phyloP scores from a whole-genome alignment of 1,284 basidiomycete genomes.

The Pseudozyma sp. region DNA sequence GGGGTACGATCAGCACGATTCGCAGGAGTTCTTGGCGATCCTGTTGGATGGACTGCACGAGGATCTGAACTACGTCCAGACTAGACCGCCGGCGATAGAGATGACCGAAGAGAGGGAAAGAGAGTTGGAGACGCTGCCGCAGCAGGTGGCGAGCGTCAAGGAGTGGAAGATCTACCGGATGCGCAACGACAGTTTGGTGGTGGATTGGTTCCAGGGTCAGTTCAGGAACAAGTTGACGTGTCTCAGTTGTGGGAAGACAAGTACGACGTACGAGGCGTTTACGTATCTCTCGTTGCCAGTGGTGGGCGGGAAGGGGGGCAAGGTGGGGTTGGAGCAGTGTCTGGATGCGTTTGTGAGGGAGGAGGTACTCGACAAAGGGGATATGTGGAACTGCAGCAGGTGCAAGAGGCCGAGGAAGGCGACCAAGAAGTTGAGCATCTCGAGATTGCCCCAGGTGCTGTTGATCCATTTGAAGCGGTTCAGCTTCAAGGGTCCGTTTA shows the following conservation, averaged over 20 bases:
- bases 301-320: constrained; percentile 73
- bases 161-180: constrained; percentile 63
- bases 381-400: constrained; percentile 89
- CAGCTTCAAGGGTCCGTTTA: constrained; percentile 89
- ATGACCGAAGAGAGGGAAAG: constrained; percentile 62
- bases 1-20: constrained; percentile 63
- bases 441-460: constrained; percentile 89
- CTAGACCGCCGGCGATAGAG: constrained; percentile 56
- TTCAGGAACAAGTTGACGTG: constrained; percentile 67
- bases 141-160: constrained; percentile 72
- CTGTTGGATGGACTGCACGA: constrained; percentile 58
- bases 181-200: constrained; percentile 62
- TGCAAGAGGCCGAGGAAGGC: constrained; percentile 88
- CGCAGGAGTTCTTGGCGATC: constrained; percentile 58
- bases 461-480: constrained; percentile 97
- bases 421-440: constrained; percentile 84
- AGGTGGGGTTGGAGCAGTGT: constrained; percentile 82
- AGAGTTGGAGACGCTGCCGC: constrained; percentile 77
- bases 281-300: constrained; percentile 66
- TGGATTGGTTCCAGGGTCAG: constrained; percentile 63
- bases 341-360: constrained; percentile 90
- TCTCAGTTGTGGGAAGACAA: constrained; percentile 75
- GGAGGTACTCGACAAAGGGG: constrained; percentile 90
- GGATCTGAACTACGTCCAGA: constrained; percentile 56
- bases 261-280: constrained; percentile 88